These are phyloP conservation scores for Pichia sp. DNA, from an alignment of 1,139 yeast species.

Conservation along the genomic window DNA sequence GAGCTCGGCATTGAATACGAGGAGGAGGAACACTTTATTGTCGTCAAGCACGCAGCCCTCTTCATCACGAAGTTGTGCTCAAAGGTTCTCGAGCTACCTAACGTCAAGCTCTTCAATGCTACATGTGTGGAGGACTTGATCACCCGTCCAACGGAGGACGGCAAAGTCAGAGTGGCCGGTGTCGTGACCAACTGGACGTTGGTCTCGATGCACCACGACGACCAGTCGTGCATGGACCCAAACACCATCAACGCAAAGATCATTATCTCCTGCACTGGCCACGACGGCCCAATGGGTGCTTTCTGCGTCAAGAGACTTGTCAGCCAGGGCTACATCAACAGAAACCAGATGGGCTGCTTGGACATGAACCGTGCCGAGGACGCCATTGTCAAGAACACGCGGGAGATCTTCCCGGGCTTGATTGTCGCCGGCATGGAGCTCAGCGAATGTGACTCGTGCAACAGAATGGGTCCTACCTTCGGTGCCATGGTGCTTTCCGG, in stretches of 20 bases:
- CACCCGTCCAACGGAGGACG: conserved; percentile 57
- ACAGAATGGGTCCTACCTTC: conserved; percentile 83
- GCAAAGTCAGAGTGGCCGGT: conserved; percentile 66
- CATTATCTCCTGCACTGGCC: conserved; percentile 71
- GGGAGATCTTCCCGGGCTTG: conserved; percentile 64
- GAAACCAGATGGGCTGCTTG: conserved; percentile 73
- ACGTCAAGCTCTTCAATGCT: conserved; percentile 74
- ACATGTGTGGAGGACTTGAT: conserved; percentile 79
- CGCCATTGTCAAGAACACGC: conserved; percentile 66
- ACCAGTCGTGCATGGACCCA: conserved; percentile 82
- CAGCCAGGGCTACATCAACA: conserved; percentile 40
- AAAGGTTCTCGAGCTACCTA: conserved; percentile 66
- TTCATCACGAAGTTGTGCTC: conserved; percentile 71
- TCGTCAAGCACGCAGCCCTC: conserved; percentile 75
- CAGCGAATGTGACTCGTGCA: conserved; percentile 70
- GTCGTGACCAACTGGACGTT: conserved; percentile 83
- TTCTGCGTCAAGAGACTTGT: conserved; percentile 59
- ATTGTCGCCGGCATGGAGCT: conserved; percentile 81
- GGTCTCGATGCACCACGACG: conserved; percentile 71
- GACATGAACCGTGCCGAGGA: conserved; percentile 80
- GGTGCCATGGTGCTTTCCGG: conserved; percentile 73
- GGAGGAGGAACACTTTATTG: conserved; percentile 78
- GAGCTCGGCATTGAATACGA: conserved; percentile 65
- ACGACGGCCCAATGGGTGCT: conserved; percentile 86
- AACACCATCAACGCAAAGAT: conserved; percentile 73